Conservation (phyloP, 768 basidiomycete genomes). For the Naganishia vishniacii region DNA sequence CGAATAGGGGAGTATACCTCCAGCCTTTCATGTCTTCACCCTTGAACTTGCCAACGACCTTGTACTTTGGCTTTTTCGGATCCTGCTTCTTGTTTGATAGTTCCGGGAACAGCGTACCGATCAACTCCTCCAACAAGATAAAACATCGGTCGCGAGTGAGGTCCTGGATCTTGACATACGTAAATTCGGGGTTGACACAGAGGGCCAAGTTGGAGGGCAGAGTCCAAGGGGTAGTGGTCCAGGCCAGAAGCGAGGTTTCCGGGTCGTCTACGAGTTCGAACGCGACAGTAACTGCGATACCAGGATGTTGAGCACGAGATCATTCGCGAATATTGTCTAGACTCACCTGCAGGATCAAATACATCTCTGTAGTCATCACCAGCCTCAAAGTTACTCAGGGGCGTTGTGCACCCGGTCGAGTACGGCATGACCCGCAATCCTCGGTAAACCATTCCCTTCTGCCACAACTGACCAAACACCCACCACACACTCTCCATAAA, state of each 20-base stretch:
- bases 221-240: conserved; percentile 99
- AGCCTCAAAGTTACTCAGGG: conserved; percentile 95
- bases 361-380: conserved; percentile 87
- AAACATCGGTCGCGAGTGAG: conserved; percentile 77
- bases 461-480: conserved; percentile 91
- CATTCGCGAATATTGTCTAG: conserved; percentile 57
- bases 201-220: conserved; percentile 89
- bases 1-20: conserved; percentile 90
- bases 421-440: conserved; percentile 97
- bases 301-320: background rate
- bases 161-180: conserved; percentile 94
- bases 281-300: conserved; percentile 67
- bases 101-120: conserved; percentile 78
- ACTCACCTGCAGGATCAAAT: conserved; percentile 61
- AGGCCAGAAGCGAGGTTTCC: conserved; percentile 79
- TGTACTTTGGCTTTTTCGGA: conserved; percentile 87
- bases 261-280: conserved; percentile 94
- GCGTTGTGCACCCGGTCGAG: conserved; percentile 91
- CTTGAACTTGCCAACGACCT: conserved; percentile 78
- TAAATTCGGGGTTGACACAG: conserved; percentile 93
- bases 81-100: conserved; percentile 53
- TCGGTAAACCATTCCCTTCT: conserved; percentile 85
- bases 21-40: conserved; percentile 92
- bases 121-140: conserved; percentile 81
- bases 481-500: conserved; percentile 99